Conservation (phyloP, 805 yeast genomes). For the Pichia phayaonensis region DNA sequence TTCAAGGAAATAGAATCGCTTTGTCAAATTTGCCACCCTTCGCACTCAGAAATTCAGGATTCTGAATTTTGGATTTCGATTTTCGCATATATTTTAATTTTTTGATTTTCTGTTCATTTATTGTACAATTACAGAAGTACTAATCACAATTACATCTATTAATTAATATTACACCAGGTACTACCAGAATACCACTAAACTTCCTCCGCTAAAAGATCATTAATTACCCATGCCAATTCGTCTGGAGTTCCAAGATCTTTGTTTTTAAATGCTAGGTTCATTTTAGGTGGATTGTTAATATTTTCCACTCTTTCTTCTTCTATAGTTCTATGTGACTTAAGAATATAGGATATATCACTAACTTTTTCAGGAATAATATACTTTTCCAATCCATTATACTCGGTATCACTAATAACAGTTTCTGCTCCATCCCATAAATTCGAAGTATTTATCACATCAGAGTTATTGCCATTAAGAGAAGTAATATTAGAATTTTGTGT, state of each 20-base stretch:
- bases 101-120: neutral
- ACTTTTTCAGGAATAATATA: slow-evolving; percentile 13
- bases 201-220: slow-evolving; percentile 42
- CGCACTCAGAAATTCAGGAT: neutral
- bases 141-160: neutral
- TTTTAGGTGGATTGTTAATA: slow-evolving; percentile 7
- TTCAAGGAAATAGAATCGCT: neutral
- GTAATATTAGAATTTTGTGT: neutral
- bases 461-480: neutral
- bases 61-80: neutral
- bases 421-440: slow-evolving; percentile 1
- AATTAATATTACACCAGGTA: neutral
- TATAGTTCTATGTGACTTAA: slow-evolving; percentile 14
- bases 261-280: slow-evolving; percentile 19
- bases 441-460: neutral
- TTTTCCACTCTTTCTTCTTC: neutral
- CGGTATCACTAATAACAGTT: neutral
- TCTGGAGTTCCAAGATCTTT: slow-evolving; percentile 39
- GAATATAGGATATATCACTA: slow-evolving; percentile 24
- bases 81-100: neutral
- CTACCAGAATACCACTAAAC: neutral
- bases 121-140: neutral
- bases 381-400: neutral
- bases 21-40: neutral
- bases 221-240: slow-evolving; percentile 65